Base-by-base conservation (phyloP, 2,329 filamentous ascomycete species). In the Pezicula rhizophila region DNA sequence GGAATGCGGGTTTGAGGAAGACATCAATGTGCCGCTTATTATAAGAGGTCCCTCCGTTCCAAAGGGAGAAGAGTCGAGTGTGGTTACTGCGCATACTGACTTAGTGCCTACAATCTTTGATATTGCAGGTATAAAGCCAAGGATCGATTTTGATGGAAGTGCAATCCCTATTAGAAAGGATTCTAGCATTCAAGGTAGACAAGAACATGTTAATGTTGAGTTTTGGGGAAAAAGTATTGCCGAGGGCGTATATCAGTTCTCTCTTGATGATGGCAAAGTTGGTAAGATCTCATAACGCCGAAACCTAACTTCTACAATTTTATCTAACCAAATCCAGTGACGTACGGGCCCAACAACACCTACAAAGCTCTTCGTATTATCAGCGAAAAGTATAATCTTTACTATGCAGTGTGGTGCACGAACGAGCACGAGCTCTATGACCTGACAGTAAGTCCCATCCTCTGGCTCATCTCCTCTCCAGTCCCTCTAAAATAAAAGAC, bases 391-490 rank as follows among this genome's bases (percentile, higher is more conserved):
- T 86, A 85, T 58, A 79, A 76, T 57, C 61, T 86, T 5, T 79
- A 81, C 52, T 87, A 87, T 57, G 75, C 80, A 0, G 79, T 85
- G 0, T 87, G 83, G 82, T 87, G 84, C 59, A 84, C 68, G 12
- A 80, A 80, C 45, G 82, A 85, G 58, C 77, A 79, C 48, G 82
- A 87, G 61, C 71, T 85, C 2, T 87, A 86, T 60, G 74, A 86
- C 52, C 58, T 84, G 35, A 75, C 70, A 57, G 79, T 77, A 61
- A 52, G 67, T 58, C 35, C 5, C 23, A 8, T 42, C 41, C 18
- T 20, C 18, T 8, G 15, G 11, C 37, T 37, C 17, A 50, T 34
- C 20, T 4, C 18, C n/a, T n/a, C 12, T 39, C 20, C 41, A 18
- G 31, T 6, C 14, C 8, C 3, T n/a, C 45, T 44, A 25, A 42